Conservation (phyloP, 2,329 filamentous ascomycete genomes). For the Rhinocladiella similis region DNA sequence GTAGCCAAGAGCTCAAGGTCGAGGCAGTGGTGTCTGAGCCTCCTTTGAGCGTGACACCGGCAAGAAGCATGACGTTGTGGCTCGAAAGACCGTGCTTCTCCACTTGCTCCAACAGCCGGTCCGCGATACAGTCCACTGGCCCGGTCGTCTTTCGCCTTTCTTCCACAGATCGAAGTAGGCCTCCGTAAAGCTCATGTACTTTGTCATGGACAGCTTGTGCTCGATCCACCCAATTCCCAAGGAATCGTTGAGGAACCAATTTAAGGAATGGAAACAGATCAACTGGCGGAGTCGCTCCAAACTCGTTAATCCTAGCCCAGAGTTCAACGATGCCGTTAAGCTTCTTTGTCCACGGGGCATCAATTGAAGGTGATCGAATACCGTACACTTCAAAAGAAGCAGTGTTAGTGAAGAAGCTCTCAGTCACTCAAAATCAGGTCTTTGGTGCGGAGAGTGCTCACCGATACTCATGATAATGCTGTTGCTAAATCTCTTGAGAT, state of each 20-base stretch:
- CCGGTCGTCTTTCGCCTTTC: slow-evolving; percentile 31
- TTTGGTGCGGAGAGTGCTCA: background rate
- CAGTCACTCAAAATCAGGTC: background rate
- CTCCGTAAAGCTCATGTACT: slow-evolving; percentile 44
- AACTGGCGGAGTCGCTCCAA: slow-evolving; percentile 22
- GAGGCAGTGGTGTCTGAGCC: slow-evolving; percentile 49
- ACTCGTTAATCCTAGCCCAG: slow-evolving; percentile 17
- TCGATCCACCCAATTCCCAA: slow-evolving; percentile 41
- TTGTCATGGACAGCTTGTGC: slow-evolving; percentile 37
- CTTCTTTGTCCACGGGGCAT: slow-evolving; percentile 6
- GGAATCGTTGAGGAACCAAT: slow-evolving; percentile 25
- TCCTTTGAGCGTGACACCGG: slow-evolving; percentile 10
- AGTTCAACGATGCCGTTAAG: slow-evolving; percentile 16
- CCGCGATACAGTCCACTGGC: slow-evolving; percentile 37
- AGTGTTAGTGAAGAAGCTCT: background rate
- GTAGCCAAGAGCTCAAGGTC: slow-evolving; percentile 49
- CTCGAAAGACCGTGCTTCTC: slow-evolving; percentile 1
- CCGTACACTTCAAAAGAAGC: slow-evolving; percentile 33
- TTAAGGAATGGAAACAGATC: slow-evolving; percentile 24
- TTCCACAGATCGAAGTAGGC: slow-evolving; percentile 36
- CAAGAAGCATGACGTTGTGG: slow-evolving; percentile 10
- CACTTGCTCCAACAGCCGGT: slow-evolving; percentile 40
- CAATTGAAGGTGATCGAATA: slow-evolving; percentile 32
- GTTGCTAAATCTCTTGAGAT: slow-evolving; percentile 25
- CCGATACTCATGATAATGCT: slow-evolving; percentile 45